A percentile compares a stretch with the other conserved stretches of the same genome.
Evolutionary conservation across 441 rosid genomes (phyloP).

Genomic region (Erysimum pusillum): DNA sequence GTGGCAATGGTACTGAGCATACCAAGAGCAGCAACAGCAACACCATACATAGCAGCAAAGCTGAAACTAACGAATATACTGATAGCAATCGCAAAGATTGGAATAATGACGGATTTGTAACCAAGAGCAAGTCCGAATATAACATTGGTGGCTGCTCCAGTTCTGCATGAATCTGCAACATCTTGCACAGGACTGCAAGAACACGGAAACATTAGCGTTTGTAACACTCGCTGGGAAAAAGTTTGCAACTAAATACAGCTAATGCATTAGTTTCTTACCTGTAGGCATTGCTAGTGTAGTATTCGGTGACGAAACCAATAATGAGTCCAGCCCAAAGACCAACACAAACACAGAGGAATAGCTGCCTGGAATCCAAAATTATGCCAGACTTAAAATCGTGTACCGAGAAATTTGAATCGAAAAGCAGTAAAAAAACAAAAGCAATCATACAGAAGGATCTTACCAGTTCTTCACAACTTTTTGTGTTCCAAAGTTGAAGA

Average conservation of each 20-base stretch:
- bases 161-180: slow-evolving; percentile 81
- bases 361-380: slow-evolving; percentile 65
- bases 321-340: slow-evolving; percentile 98
- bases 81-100: slow-evolving; percentile 74
- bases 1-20: slow-evolving; percentile 84
- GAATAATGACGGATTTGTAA: slow-evolving; percentile 74
- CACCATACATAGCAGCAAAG: slow-evolving; percentile 80
- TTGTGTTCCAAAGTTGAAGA: slow-evolving; percentile 86
- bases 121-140: slow-evolving; percentile 78
- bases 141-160: slow-evolving; percentile 85
- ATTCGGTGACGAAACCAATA: slow-evolving; percentile 90
- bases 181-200: slow-evolving; percentile 77
- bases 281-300: slow-evolving; percentile 96
- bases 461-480: slow-evolving; percentile 89
- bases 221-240: not conserved
- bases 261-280: slow-evolving; percentile 52
- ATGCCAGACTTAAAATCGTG: not conserved
- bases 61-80: slow-evolving; percentile 78
- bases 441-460: slow-evolving; percentile 20
- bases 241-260: not conserved
- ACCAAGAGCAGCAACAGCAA: slow-evolving; percentile 81
- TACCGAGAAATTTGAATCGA: not conserved
- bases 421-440: slow-evolving; percentile 3
- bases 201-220: slow-evolving; percentile 2
- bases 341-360: slow-evolving; percentile 86